Evolutionary conservation across 2,329 filamentous ascomycete species (phyloP), one percentile per base, ranked within the genome.

Genomic region (Mycogone perniciosa): DNA sequence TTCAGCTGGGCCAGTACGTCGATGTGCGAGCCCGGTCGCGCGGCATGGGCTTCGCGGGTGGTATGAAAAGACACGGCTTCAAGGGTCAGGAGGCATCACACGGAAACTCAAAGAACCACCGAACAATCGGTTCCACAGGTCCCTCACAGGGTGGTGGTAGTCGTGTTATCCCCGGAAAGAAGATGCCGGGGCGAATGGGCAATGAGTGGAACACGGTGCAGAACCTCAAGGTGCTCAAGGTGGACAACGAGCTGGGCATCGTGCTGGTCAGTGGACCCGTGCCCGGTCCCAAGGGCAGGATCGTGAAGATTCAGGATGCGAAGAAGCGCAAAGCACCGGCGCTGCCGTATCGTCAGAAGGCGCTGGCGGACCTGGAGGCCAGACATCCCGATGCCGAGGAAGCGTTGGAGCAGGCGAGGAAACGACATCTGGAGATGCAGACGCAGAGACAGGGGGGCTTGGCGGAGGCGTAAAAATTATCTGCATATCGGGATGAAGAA

Each of bases 131-230:
- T 76, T 92, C 89, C 33, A 80, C 86, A 6, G 93, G 93, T 67
- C 89, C 87, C 54, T 88, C 86, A 60, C 93, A 99, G 71, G 93
- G 93, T 57, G 85, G 87, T 66, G 93, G 93, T 72, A 95, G 89
- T 56, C 83, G 93, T 71, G 92, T 99, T 27, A 75, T 90, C 65
- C 93, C 93, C 0, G 93, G 93, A 54, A 99, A 99, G 82, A 93
- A 90, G 74, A 99, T 99, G 93, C 83, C 93, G 4, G 93, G 93
- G 50, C 83, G 89, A 53, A 97, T 99, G 93, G 93, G 93, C 57
- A 88, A 86, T 58, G 81, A 95, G 69, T 83, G 82, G 59, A 87
- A 90, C 50, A 99, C 93, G 44, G 79, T 93, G 52, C 91, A 96
- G 77, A 96, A 95, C 71, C 74, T 97, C 60, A 88, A 86, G 71